A percentile compares a stretch with the other conserved stretches of the same genome.
phyloP scores from a whole-genome alignment of 441 rosid genomes.

The Populus hybrid region DNA sequence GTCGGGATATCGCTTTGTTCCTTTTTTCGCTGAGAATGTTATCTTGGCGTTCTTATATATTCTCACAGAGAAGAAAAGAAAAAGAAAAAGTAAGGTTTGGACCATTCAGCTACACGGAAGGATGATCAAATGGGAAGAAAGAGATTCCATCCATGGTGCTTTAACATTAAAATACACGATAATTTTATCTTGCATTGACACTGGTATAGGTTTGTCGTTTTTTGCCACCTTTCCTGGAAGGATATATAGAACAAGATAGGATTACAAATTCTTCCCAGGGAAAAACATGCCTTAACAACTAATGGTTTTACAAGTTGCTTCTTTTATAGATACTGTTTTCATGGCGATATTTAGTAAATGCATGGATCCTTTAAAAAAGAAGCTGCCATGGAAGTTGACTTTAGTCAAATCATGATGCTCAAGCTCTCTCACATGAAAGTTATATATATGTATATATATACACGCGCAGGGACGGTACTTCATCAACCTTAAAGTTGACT shows the following conservation, averaged over 20 bases:
- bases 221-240: background rate
- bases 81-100: background rate
- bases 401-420: background rate
- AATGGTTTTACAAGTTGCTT: background rate
- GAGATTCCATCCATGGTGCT: background rate
- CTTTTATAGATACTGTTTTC: background rate
- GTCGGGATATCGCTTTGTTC: background rate
- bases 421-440: background rate
- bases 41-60: background rate
- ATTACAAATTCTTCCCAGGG: background rate
- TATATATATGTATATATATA: too few species aligned
- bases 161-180: background rate
- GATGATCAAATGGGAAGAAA: background rate
- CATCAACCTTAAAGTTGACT: background rate
- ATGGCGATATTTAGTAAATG: background rate
- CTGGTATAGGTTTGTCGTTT: background rate
- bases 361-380: background rate
- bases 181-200: background rate
- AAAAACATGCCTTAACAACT: background rate
- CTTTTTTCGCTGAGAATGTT: background rate
- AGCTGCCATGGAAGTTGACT: background rate
- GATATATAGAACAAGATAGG: background rate
- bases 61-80: background rate
- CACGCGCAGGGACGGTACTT: background rate
- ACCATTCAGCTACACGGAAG: constrained; percentile 8